Evolutionary conservation across 805 yeast species (phyloP), one percentile per base, ranked within the genome.

Genomic region (Wickerhamiella domercqiae): DNA sequence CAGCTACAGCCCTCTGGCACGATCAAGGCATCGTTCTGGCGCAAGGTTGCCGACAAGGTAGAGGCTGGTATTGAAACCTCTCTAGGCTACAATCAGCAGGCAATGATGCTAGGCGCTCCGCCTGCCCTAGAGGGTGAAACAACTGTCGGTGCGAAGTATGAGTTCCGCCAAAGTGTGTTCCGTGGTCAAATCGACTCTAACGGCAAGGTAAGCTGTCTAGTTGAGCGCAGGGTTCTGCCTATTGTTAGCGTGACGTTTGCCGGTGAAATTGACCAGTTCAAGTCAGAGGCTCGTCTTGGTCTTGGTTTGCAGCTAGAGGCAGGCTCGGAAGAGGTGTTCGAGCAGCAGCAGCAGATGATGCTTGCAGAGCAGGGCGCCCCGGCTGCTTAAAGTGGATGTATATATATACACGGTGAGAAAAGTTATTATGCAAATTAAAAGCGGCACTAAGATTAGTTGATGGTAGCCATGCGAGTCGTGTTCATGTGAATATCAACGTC

Each of bases 111-210:
- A 55, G 73, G 80, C 46, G 86, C 87, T 43, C 72, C 75, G 51
- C 83, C 81, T 57, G 75, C 78, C 32, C 68, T 86, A 42, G 95
- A 87, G 56, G 97, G 94, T 55, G 70, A 72, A 53, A 86, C 98
- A 51, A 80, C 95, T 43, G 58, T 87, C 40, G 98, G 96, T 63
- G 94, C 94, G 53, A 90, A 87, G 66, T 87, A 87, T 63, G 97
- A 90, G 67, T 90, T 83, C 71, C 83, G 96, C 67, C 93, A 83
- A 63, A 78, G 93, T 41, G 77, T 83, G 38, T 84, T 84, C 73
- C 76, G 98, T 64, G 95, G 96, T 55, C 93, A 86, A 62, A 56
- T 90, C 44, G 95, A 84, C 64, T 74, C 93, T 36, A 67, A 70
- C 43, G 98, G 98, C 63, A 83, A 81, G 64, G 93, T 87, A 38